phyloP scores from a whole-genome alignment of 2,329 filamentous ascomycete species.

The Ambrosiella cleistominuta region DNA sequence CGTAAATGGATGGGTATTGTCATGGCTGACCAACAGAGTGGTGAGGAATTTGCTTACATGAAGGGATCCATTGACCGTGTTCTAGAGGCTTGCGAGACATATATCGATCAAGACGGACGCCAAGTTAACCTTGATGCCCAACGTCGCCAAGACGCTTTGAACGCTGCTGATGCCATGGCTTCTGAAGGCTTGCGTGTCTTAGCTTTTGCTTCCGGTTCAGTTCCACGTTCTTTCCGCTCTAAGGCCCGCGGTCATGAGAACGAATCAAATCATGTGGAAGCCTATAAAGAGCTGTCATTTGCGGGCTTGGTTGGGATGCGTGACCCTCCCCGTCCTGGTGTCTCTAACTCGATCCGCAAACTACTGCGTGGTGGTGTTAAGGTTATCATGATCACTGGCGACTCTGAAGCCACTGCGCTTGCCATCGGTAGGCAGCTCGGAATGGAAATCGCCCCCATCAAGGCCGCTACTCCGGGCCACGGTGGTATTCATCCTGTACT shows the following conservation, averaged over 20 bases:
- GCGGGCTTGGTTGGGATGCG: conserved; percentile 93
- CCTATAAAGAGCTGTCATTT: conserved; percentile 72
- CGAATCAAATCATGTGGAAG: conserved; percentile 43
- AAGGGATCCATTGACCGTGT: conserved; percentile 88
- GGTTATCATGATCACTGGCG: conserved; percentile 98
- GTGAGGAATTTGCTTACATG: conserved; percentile 76
- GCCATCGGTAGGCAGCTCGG: conserved; percentile 91
- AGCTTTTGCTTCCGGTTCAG: conserved; percentile 75
- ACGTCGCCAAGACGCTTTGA: conserved; percentile 53
- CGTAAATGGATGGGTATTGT: conserved; percentile 99
- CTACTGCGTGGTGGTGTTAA: conserved; percentile 89
- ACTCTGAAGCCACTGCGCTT: conserved; percentile 83
- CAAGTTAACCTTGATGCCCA: conserved; percentile 71
- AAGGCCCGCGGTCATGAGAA: conserved; percentile 24
- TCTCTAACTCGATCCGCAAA: conserved; percentile 72
- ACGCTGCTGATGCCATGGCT: conserved; percentile 75
- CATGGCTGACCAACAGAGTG: conserved; percentile 43
- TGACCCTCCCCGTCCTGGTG: conserved; percentile 79
- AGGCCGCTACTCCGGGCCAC: conserved; percentile 33
- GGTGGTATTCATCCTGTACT: conserved; percentile 54
- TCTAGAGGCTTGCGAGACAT: conserved; percentile 74
- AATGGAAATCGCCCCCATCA: conserved; percentile 55
- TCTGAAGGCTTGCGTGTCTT: conserved; percentile 77
- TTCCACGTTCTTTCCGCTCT: conserved; percentile 28
- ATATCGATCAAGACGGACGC: conserved; percentile 67